A percentile compares a stretch with the other conserved stretches of the same genome.
Evolutionary conservation across 2,329 filamentous ascomycete species (phyloP).

Genomic region (Talaromyces sp.): DNA sequence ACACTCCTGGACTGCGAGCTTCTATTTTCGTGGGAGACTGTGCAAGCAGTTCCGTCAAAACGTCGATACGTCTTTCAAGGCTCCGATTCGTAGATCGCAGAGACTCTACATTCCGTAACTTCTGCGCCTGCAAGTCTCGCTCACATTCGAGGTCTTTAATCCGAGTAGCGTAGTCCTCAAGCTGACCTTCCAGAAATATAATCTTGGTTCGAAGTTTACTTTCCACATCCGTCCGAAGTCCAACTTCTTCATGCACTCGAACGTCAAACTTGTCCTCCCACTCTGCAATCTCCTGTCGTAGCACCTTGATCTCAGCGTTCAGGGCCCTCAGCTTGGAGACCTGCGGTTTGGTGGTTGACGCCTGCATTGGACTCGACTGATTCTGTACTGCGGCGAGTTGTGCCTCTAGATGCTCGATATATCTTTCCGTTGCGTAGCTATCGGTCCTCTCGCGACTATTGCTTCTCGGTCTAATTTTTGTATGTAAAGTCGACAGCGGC

Average conservation of each 20-base stretch:
- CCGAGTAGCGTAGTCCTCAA: constrained; percentile 29
- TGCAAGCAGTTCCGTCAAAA: constrained; percentile 36
- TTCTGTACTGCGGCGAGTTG: constrained; percentile 43
- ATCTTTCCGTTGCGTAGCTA: constrained; percentile 41
- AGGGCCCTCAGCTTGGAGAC: constrained; percentile 34
- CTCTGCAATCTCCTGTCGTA: constrained; percentile 32
- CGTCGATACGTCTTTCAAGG: constrained; percentile 35
- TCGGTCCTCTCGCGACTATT: constrained; percentile 24
- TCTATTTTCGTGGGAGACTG: constrained; percentile 31
- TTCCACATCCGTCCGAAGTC: constrained; percentile 28
- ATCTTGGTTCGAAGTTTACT: constrained; percentile 30
- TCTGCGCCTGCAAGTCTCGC: constrained; percentile 32
- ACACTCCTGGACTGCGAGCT: constrained; percentile 21
- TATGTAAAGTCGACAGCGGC: constrained; percentile 22
- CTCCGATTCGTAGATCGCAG: constrained; percentile 33
- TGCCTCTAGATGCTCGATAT: constrained; percentile 50
- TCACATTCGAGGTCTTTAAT: constrained; percentile 34
- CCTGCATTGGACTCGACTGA: constrained; percentile 38
- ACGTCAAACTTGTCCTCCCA: constrained; percentile 34
- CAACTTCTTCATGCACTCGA: constrained; percentile 32
- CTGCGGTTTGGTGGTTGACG: constrained; percentile 38
- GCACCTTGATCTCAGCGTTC: constrained; percentile 30
- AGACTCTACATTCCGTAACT: constrained; percentile 30
- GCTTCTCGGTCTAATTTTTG: constrained; percentile 8
- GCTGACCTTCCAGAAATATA: constrained; percentile 30